These are phyloP conservation scores for Davidsoniella eucalypti DNA, from an alignment of 2,329 filamentous ascomycete species.

Conservation along the genomic window DNA sequence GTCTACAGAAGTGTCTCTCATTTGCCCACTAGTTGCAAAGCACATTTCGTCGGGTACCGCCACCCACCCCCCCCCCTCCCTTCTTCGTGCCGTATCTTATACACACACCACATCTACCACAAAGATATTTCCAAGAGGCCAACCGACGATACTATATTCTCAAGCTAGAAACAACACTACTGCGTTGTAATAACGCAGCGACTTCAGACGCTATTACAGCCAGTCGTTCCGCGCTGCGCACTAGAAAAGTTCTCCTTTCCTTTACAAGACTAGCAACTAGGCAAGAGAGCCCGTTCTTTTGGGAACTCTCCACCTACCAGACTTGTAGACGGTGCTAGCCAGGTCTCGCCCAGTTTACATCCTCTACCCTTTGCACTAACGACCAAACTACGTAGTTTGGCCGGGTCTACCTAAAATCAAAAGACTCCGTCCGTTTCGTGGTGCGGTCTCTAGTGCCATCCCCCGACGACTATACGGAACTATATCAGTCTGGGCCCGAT, in stretches of 20 bases:
- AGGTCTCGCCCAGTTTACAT: constrained; percentile 1
- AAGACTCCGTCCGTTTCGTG: background rate
- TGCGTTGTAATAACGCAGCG: no score
- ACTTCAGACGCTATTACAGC: background rate
- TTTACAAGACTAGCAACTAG: constrained; percentile 1
- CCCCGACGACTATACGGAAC: background rate
- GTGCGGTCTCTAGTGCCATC: background rate
- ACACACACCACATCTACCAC: no score
- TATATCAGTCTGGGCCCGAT: background rate
- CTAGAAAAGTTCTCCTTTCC: constrained; percentile 1
- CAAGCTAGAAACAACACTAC: no score
- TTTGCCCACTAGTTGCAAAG: no score
- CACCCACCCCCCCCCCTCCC: no score
- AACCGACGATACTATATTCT: no score
- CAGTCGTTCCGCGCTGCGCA: background rate
- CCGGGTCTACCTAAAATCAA: background rate
- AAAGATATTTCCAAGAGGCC: no score
- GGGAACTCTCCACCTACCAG: no score
- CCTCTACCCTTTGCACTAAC: background rate
- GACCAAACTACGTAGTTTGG: background rate
- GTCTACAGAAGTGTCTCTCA: no score
- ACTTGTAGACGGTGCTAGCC: background rate
- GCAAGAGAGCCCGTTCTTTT: background rate
- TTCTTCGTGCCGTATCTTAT: no score
- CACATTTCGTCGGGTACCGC: no score